phyloP scores from a whole-genome alignment of 352 stramenopile species.

The Phytophthora palmivora region DNA sequence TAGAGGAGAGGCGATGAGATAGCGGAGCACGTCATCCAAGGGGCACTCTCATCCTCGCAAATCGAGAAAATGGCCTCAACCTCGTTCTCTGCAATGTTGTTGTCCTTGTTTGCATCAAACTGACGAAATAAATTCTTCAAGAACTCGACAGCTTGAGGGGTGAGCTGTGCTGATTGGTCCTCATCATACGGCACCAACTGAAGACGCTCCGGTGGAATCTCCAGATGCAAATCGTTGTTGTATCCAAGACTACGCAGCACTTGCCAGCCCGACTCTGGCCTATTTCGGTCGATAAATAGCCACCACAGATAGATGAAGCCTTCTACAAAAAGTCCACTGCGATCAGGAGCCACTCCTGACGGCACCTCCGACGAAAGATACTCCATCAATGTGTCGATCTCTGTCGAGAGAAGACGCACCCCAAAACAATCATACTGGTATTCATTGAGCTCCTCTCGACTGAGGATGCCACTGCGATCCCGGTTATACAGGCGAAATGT shows the following conservation, averaged over 20 bases:
- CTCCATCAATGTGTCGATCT: slow-evolving; percentile 90
- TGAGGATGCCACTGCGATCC: slow-evolving; percentile 83
- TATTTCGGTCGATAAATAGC: slow-evolving; percentile 90
- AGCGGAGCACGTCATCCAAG: slow-evolving; percentile 73
- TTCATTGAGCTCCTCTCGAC: slow-evolving; percentile 87
- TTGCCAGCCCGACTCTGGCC: slow-evolving; percentile 90
- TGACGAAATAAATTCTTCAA: slow-evolving; percentile 79
- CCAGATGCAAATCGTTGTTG: slow-evolving; percentile 80
- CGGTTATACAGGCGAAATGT: slow-evolving; percentile 88
- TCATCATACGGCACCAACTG: slow-evolving; percentile 62
- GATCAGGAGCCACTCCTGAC: slow-evolving; percentile 69
- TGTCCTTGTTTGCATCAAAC: slow-evolving; percentile 87
- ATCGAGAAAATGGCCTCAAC: slow-evolving; percentile 87
- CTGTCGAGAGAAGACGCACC: slow-evolving; percentile 74
- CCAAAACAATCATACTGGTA: slow-evolving; percentile 91
- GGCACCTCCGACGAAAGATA: slow-evolving; percentile 74
- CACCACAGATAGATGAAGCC: slow-evolving; percentile 89
- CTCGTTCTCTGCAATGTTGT: slow-evolving; percentile 70
- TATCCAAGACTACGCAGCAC: slow-evolving; percentile 84
- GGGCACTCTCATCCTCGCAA: slow-evolving; percentile 69
- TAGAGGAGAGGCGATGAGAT: slow-evolving; percentile 65
- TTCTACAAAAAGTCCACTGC: slow-evolving; percentile 72
- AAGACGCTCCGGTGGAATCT: slow-evolving; percentile 75
- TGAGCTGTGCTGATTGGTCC: slow-evolving; percentile 83
- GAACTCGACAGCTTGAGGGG: slow-evolving; percentile 70